Evolutionary conservation across 345 rosid genomes (phyloP).

Genomic region (Acer yangbiense): DNA sequence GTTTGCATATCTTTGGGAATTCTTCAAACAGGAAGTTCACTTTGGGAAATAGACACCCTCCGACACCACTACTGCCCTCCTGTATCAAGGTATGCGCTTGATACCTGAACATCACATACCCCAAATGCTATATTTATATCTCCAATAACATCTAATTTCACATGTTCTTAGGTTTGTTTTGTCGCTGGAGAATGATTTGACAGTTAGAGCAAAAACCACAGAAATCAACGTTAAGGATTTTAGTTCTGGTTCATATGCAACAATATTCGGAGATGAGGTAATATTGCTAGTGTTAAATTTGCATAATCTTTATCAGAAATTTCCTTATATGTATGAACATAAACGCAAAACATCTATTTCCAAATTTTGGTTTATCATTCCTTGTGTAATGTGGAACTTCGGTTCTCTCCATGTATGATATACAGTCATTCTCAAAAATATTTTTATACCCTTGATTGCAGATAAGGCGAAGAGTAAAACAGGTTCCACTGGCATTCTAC

Average conservation of each 20-base stretch:
- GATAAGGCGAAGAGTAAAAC: slow-evolving; percentile 85
- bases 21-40: slow-evolving; percentile 73
- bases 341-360: neutral
- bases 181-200: slow-evolving; percentile 88
- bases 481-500: slow-evolving; percentile 87
- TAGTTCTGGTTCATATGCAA: slow-evolving; percentile 87
- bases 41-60: slow-evolving; percentile 89
- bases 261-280: slow-evolving; percentile 95
- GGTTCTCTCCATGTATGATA: neutral
- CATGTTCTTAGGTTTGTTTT: slow-evolving; percentile 60
- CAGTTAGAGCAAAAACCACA: slow-evolving; percentile 76
- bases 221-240: slow-evolving; percentile 73
- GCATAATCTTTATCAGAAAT: neutral
- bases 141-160: slow-evolving; percentile 13
- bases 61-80: slow-evolving; percentile 95
- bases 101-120: neutral
- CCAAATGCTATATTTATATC: neutral
- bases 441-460: slow-evolving; percentile 22
- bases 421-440: neutral
- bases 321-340: neutral
- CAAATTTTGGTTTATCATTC: neutral
- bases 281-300: slow-evolving; percentile 1
- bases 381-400: neutral
- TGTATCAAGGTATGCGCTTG: slow-evolving; percentile 72
- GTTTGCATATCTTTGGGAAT: slow-evolving; percentile 1